Evolutionary conservation across 2,329 filamentous ascomycete genomes (phyloP).

Genomic region (Claviceps pusilla): DNA sequence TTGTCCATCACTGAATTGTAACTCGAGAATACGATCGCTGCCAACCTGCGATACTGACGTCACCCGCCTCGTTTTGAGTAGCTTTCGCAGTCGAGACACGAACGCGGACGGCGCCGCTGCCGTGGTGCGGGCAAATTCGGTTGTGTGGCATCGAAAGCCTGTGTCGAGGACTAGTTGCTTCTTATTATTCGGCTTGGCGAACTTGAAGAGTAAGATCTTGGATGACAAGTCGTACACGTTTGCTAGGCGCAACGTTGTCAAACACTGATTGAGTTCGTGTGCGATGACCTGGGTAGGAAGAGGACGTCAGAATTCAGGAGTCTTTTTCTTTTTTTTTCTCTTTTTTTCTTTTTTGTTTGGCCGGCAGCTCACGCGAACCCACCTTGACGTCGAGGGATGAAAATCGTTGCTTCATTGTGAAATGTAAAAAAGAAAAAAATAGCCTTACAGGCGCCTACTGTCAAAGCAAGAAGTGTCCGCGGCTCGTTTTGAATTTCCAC

Average conservation of each 20-base stretch:
- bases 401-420: slow-evolving; percentile 60
- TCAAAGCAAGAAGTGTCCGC: background rate
- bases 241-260: slow-evolving; percentile 66
- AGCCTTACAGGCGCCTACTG: background rate
- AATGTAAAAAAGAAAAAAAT: background rate
- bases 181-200: slow-evolving; percentile 76
- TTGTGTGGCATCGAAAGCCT: slow-evolving; percentile 90
- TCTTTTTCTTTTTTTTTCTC: background rate
- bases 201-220: slow-evolving; percentile 89
- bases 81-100: slow-evolving; percentile 72
- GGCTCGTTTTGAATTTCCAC: background rate
- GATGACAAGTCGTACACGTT: slow-evolving; percentile 96
- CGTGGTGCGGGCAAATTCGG: slow-evolving; percentile 75
- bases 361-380: slow-evolving; percentile 1
- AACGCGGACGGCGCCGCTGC: slow-evolving; percentile 74
- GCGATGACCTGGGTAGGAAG: slow-evolving; percentile 57
- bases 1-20: slow-evolving; percentile 81
- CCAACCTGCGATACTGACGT: slow-evolving; percentile 74
- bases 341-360: background rate
- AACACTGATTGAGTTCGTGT: slow-evolving; percentile 68
- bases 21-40: slow-evolving; percentile 83
- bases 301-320: slow-evolving; percentile 3
- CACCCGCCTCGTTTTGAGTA: slow-evolving; percentile 70
- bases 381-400: slow-evolving; percentile 67
- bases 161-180: slow-evolving; percentile 87